phyloP scores from a whole-genome alignment of 148 eudicot genomes.

The Gaultheria prostrata region DNA sequence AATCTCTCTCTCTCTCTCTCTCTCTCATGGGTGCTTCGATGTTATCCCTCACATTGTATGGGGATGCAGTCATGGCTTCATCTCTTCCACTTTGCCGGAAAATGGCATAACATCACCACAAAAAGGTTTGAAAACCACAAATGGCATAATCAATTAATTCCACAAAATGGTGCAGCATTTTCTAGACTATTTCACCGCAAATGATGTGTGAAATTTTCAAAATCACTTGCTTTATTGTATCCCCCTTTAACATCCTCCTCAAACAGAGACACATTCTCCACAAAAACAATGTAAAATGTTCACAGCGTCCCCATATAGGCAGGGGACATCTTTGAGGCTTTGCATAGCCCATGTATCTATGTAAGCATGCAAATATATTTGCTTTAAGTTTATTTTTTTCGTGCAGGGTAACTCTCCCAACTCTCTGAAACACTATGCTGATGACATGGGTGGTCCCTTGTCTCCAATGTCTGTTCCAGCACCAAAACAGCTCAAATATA shows the following conservation, averaged over 20 bases:
- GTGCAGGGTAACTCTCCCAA: constrained; percentile 61
- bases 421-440: constrained; percentile 58
- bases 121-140: too few relatives aligned
- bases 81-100: too few relatives aligned
- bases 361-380: neutral
- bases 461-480: constrained; percentile 87
- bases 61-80: too few relatives aligned
- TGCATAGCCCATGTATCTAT: neutral
- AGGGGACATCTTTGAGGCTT: neutral
- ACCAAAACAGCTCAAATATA: constrained; percentile 87
- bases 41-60: neutral
- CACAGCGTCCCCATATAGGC: neutral
- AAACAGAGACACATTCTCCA: neutral
- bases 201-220: too few relatives aligned
- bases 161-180: too few relatives aligned
- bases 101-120: too few relatives aligned
- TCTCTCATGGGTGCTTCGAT: neutral
- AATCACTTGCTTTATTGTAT: too few relatives aligned
- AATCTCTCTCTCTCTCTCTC: neutral
- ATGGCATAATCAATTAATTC: too few relatives aligned
- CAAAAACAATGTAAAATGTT: neutral
- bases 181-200: too few relatives aligned
- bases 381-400: neutral
- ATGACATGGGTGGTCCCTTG: constrained; percentile 64
- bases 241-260: too few relatives aligned